A percentile compares a stretch with the other conserved stretches of the same genome.
Evolutionary conservation across 495 filamentous ascomycete species (phyloP).

Genomic region (Tuber indicum): DNA sequence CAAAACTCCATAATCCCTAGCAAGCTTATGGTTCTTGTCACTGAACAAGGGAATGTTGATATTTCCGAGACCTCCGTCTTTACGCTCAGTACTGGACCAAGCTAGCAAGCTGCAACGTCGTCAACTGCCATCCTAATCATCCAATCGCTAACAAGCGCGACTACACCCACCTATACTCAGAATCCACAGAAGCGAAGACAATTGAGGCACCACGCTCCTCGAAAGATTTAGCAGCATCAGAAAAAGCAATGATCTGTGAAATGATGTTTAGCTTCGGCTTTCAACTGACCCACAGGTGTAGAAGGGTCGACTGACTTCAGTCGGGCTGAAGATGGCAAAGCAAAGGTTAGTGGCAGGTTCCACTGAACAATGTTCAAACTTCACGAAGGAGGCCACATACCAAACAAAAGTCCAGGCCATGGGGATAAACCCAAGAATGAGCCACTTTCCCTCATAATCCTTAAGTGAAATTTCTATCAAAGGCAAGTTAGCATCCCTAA

Average conservation of each 20-base stretch:
- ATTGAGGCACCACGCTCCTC: constrained; percentile 47
- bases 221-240: constrained; percentile 46
- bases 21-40: constrained; percentile 54
- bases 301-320: constrained; percentile 39
- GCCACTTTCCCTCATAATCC: constrained; percentile 48
- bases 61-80: constrained; percentile 52
- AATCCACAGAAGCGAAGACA: constrained; percentile 52
- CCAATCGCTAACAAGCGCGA: constrained; percentile 37
- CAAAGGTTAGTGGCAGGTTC: constrained; percentile 15
- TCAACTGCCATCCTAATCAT: constrained; percentile 29
- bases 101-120: constrained; percentile 49
- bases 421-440: constrained; percentile 50
- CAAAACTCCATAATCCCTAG: constrained; percentile 53
- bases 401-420: constrained; percentile 54
- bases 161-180: constrained; percentile 44
- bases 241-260: constrained; percentile 49
- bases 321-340: constrained; percentile 41
- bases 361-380: background rate
- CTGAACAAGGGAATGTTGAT: constrained; percentile 52
- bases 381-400: constrained; percentile 26
- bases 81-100: constrained; percentile 50
- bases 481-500: background rate
- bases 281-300: constrained; percentile 3
- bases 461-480: constrained; percentile 45
- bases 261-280: constrained; percentile 13